Evolutionary conservation across 108 stramenopile genomes (phyloP).

Genomic region (Skeletonema menzelii): DNA sequence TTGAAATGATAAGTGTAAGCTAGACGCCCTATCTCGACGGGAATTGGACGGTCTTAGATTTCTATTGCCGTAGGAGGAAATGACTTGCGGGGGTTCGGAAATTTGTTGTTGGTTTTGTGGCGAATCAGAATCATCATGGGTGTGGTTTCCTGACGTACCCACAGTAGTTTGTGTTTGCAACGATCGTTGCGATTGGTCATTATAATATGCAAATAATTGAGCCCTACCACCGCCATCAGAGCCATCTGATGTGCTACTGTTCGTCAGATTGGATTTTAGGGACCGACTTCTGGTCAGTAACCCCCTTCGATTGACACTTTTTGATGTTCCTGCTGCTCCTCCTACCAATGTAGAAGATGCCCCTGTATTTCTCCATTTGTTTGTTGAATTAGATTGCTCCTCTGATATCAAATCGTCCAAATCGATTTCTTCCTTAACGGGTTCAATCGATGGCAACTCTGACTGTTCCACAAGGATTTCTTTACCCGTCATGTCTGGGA

Average conservation of each 20-base stretch:
- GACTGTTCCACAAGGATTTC: background rate
- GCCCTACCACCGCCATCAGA: background rate
- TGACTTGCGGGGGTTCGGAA: background rate
- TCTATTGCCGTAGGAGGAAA: background rate
- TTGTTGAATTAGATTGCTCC: background rate
- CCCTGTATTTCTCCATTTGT: background rate
- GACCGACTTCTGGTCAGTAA: background rate
- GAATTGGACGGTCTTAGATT: background rate
- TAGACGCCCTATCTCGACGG: background rate
- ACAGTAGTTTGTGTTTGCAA: background rate
- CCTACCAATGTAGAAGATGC: background rate
- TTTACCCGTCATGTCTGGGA: slow-evolving; percentile 9
- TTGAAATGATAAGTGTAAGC: background rate
- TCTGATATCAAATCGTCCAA: background rate
- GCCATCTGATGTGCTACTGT: background rate
- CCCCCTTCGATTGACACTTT: background rate
- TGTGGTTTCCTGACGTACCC: background rate
- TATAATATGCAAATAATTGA: background rate
- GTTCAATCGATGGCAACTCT: background rate
- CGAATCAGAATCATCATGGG: background rate
- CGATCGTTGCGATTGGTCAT: background rate
- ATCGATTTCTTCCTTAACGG: background rate
- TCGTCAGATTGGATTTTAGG: background rate
- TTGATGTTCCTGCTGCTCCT: background rate
- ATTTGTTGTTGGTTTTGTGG: background rate